Conservation (phyloP, 1,284 basidiomycete species). For the Cryptococcus jaspeensis region DNA sequence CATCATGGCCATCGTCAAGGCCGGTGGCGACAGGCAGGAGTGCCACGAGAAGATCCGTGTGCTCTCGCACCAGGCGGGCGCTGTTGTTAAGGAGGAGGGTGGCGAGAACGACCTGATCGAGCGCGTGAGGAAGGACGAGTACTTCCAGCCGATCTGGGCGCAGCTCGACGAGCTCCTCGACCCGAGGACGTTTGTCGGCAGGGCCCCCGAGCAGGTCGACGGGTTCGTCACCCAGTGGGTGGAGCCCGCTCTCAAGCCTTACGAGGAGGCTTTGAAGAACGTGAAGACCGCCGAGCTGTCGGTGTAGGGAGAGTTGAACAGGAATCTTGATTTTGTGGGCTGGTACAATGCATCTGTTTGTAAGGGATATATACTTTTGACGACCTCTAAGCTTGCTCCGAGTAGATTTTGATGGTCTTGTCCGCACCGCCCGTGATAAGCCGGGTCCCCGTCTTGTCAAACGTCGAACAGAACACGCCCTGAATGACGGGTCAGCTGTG, state of each 20-base stretch:
- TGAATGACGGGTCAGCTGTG: slow-evolving; percentile 15
- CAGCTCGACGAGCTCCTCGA: slow-evolving; percentile 62
- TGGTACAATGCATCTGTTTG: slow-evolving; percentile 15
- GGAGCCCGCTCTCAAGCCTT: slow-evolving; percentile 70
- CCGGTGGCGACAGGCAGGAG: slow-evolving; percentile 91
- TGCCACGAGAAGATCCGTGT: slow-evolving; percentile 96
- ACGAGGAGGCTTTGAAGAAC: slow-evolving; percentile 62
- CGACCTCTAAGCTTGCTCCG: slow-evolving; percentile 38
- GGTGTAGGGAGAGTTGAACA: slow-evolving; percentile 42
- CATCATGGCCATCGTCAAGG: slow-evolving; percentile 98
- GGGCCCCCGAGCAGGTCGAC: slow-evolving; percentile 92
- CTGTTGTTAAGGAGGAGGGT: slow-evolving; percentile 93
- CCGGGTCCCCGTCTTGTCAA: slow-evolving; percentile 91
- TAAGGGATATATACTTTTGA: background rate
- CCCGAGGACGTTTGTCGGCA: slow-evolving; percentile 80
- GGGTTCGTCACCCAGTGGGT: slow-evolving; percentile 86
- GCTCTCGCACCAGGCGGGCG: slow-evolving; percentile 90
- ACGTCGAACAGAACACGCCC: slow-evolving; percentile 86
- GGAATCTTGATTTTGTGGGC: background rate
- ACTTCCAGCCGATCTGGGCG: slow-evolving; percentile 60
- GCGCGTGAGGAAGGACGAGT: slow-evolving; percentile 67
- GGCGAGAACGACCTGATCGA: slow-evolving; percentile 95
- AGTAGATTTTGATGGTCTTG: slow-evolving; percentile 84
- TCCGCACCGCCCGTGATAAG: slow-evolving; percentile 96
- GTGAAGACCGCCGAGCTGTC: slow-evolving; percentile 60